Conservation (phyloP, 2,329 filamentous ascomycete genomes). For the Ophiostoma populinum region DNA sequence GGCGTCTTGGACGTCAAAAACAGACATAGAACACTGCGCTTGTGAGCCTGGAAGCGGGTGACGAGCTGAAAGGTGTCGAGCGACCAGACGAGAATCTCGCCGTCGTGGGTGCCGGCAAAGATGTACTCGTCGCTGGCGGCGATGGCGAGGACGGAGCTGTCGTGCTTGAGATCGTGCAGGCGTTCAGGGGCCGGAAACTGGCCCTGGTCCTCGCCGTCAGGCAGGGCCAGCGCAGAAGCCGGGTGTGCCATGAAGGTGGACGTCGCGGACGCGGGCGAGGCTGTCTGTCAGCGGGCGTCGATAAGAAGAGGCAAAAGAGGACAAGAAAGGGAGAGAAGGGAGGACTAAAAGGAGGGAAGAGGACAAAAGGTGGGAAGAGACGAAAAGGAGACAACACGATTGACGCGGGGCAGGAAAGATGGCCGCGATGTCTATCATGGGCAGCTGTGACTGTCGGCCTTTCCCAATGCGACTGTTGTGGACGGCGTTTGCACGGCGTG, state of each 20-base stretch:
- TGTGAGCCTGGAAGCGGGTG: constrained; percentile 69
- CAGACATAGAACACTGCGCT: constrained; percentile 75
- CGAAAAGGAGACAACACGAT: too few species aligned
- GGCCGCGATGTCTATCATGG: too few species aligned
- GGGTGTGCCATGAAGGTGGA: constrained; percentile 11
- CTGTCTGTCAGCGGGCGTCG: not conserved
- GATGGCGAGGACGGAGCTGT: constrained; percentile 66
- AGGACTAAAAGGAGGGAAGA: too few species aligned
- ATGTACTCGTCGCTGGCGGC: constrained; percentile 66
- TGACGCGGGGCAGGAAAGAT: too few species aligned
- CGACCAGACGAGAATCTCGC: constrained; percentile 84
- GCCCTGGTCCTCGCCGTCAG: constrained; percentile 7
- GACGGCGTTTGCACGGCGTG: too few species aligned
- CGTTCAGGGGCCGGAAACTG: constrained; percentile 35
- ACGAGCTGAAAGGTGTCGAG: constrained; percentile 73
- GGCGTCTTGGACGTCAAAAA: constrained; percentile 59
- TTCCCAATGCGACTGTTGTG: too few species aligned
- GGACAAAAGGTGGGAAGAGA: too few species aligned
- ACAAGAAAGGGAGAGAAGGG: not conserved
- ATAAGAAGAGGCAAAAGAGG: not conserved
- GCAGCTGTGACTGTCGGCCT: too few species aligned
- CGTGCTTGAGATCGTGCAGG: constrained; percentile 57
- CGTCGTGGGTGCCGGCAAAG: constrained; percentile 83
- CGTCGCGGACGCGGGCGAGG: constrained; percentile 5
- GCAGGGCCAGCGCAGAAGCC: constrained; percentile 5